phyloP scores from a whole-genome alignment of 2,329 filamentous ascomycete genomes.

The Sclerotinia spermophila region DNA sequence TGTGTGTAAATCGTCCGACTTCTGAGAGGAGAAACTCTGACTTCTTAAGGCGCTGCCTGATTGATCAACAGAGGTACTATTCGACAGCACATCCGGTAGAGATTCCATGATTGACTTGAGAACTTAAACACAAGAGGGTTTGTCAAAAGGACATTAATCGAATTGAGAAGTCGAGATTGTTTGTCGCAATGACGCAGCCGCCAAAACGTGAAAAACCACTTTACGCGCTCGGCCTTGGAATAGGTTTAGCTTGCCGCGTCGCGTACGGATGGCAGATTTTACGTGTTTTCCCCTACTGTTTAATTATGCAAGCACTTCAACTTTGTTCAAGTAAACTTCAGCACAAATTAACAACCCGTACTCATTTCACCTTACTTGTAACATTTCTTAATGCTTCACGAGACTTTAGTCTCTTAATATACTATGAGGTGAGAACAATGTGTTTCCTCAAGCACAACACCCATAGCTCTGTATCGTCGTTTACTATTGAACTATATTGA shows the following conservation, averaged over 20 bases:
- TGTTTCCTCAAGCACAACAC: not conserved
- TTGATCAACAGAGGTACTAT: slow-evolving; percentile 22
- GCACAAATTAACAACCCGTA: slow-evolving; percentile 3
- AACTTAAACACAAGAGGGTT: not conserved
- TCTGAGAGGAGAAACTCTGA: slow-evolving; percentile 55
- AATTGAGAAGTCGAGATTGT: not conserved
- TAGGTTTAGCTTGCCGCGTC: slow-evolving; percentile 16
- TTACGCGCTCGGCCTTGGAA: slow-evolving; percentile 22
- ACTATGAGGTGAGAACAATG: slow-evolving; percentile 32
- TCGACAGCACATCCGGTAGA: not conserved
- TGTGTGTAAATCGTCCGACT: slow-evolving; percentile 51
- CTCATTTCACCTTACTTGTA: not conserved
- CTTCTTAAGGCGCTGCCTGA: slow-evolving; percentile 42
- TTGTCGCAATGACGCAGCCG: slow-evolving; percentile 17
- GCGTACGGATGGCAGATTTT: not conserved
- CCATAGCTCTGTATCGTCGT: slow-evolving; percentile 6
- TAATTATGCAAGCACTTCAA: slow-evolving; percentile 11
- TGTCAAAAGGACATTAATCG: not conserved
- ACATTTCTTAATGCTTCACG: not conserved
- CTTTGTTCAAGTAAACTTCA: not conserved
- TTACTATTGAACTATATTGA: slow-evolving; percentile 5
- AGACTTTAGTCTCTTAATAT: not conserved
- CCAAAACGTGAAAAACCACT: slow-evolving; percentile 18
- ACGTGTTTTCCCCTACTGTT: slow-evolving; percentile 11
- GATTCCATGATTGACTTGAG: not conserved